phyloP scores from a whole-genome alignment of 345 rosid genomes.

The Eucalyptus lansdowneana region DNA sequence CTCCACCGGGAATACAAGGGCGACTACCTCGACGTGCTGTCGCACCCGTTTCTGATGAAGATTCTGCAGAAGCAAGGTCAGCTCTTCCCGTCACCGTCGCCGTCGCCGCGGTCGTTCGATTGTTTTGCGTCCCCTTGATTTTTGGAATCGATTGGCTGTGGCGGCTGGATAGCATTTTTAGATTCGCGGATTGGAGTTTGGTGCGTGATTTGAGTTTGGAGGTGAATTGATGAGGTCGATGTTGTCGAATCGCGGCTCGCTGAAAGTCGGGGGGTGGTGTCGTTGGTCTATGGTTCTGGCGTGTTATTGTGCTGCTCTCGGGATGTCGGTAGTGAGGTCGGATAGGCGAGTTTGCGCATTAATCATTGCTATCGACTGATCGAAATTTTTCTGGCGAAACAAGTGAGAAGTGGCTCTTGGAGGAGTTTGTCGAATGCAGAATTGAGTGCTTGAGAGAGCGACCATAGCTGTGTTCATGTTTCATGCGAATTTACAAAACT shows the following conservation, averaged over 20 bases:
- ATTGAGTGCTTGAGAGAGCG: background rate
- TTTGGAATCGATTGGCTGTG: background rate
- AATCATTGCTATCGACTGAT: background rate
- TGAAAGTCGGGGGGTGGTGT: background rate
- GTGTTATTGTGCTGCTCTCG: background rate
- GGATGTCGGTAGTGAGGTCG: background rate
- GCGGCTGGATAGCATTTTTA: background rate
- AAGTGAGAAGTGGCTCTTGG: background rate
- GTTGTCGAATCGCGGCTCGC: background rate
- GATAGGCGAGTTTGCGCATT: background rate
- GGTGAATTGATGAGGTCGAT: background rate
- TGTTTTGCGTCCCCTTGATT: background rate
- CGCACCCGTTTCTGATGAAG: conserved; percentile 57
- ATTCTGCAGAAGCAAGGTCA: conserved; percentile 82
- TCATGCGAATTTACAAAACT: background rate
- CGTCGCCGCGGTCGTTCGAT: background rate
- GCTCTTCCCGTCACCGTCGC: background rate
- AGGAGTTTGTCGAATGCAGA: background rate
- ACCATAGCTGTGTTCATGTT: background rate
- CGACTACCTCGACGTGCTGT: conserved; percentile 72
- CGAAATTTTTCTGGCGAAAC: background rate
- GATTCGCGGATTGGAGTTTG: background rate
- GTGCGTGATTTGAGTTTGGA: background rate
- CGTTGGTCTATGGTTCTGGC: background rate
- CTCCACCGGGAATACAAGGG: conserved; percentile 68